A percentile compares a stretch with the other conserved stretches of the same genome.
Evolutionary conservation across 129 eudicot genomes (phyloP).

Genomic region (Flaveria brownii): DNA sequence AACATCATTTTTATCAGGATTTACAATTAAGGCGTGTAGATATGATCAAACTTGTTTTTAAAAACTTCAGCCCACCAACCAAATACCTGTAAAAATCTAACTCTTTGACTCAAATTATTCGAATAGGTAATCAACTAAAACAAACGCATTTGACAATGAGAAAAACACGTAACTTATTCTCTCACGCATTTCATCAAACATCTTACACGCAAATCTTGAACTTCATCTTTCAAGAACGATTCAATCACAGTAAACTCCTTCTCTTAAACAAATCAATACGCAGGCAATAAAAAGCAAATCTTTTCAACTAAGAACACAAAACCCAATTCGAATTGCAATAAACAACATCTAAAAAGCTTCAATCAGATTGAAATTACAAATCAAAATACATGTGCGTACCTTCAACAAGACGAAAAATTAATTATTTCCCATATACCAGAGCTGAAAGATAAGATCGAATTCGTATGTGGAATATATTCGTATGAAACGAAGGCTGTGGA

Average conservation of each 20-base stretch:
- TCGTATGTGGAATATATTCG: no score
- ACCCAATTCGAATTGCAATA: neutral
- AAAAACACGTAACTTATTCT: slow-evolving; percentile 14
- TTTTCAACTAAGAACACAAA: neutral
- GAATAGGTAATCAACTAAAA: slow-evolving; percentile 13
- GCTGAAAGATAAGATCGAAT: neutral
- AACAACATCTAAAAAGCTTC: neutral
- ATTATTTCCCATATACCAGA: neutral
- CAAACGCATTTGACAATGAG: no score
- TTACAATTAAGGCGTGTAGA: slow-evolving; percentile 7
- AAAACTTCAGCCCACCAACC: slow-evolving; percentile 26
- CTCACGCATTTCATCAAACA: slow-evolving; percentile 26
- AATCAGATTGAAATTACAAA: slow-evolving; percentile 7
- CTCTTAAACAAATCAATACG: neutral
- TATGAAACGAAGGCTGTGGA: neutral
- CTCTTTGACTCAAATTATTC: slow-evolving; percentile 32
- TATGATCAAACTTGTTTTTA: neutral
- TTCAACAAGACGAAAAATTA: slow-evolving; percentile 10
- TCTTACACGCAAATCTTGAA: slow-evolving; percentile 3
- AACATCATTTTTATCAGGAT: neutral
- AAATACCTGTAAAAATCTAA: slow-evolving; percentile 22
- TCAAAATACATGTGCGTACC: slow-evolving; percentile 18
- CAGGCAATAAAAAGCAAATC: neutral
- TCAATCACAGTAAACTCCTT: neutral
- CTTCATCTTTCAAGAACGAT: neutral